Base-by-base conservation (phyloP, 169 alveolate species). In the Eimeria zaria region DNA sequence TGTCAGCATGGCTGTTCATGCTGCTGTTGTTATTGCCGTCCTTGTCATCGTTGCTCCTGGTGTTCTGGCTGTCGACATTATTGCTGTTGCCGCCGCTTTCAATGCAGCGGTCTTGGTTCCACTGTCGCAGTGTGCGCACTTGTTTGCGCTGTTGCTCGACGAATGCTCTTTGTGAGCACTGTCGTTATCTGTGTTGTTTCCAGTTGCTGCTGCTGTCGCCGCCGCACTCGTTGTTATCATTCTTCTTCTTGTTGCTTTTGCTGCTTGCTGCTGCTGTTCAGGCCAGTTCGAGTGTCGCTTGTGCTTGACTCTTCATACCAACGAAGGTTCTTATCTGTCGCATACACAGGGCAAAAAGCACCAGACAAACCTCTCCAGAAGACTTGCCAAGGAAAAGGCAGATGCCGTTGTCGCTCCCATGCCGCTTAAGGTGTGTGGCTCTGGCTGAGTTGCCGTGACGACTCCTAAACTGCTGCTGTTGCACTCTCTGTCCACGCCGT, bases 271-370 rank as follows among this genome's bases (percentile, higher is more conserved):
- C 9, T 30, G 30, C 46, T 16, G 33, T 48, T 30, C 96, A 93
- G 96, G 96, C 46, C 97, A 95, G 85, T 99, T 96, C 60, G 99
- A 98, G 83, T 98, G 99, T 95, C 98, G 99, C 85, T 98, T 99
- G 69, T 99, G 99, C 97, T 98, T 99, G 64, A 99, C 99, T 27
- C 97, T 99, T 55, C 99, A 99, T 97, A 99, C 99, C 53, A 99
- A 99, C 96, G 99, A 99, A 97, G 99, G 99, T 27, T 98, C 99
- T 24, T 99, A 99, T 97, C 97, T 99, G 78, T 99, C 99, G 9
- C 99, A 99, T 96, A 99, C 99, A 48, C 99, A 99, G 97, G 99
- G 98, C 55, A 96, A 96, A 88, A 97, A 97, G 91, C 97, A 97
- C 88, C 98, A 96, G 90, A 96, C 99, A 78, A 99, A 99, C 97